A percentile compares a stretch with the other conserved stretches of the same genome.
Evolutionary conservation across 176 grass and related monocot genomes (phyloP).

Genomic region (Oryza nivara): DNA sequence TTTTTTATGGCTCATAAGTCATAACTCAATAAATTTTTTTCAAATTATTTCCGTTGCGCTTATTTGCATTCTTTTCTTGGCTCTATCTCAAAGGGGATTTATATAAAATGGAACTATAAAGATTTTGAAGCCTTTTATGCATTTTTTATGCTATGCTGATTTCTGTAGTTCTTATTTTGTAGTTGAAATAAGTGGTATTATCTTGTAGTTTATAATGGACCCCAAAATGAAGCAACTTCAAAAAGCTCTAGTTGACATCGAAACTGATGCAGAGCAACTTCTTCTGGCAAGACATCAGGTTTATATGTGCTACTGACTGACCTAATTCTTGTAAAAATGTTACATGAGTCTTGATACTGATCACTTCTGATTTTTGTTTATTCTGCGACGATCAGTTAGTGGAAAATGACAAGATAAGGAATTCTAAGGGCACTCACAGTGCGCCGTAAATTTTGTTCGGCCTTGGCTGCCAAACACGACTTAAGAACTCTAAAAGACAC

Average conservation of each 20-base stretch:
- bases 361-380: not conserved
- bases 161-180: not conserved
- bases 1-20: not conserved
- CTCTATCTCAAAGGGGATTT: not conserved
- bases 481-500: no score
- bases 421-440: slow-evolving; percentile 39
- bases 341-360: not conserved
- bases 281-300: slow-evolving; percentile 94
- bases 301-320: not conserved
- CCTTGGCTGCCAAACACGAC: no score
- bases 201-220: slow-evolving; percentile 62
- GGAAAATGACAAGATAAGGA: slow-evolving; percentile 74
- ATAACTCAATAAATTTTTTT: not conserved
- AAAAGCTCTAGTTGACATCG: slow-evolving; percentile 68
- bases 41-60: not conserved
- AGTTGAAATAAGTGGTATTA: slow-evolving; percentile 17
- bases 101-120: not conserved
- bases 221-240: slow-evolving; percentile 67
- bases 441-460: no score
- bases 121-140: not conserved
- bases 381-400: slow-evolving; percentile 52
- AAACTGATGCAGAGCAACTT: slow-evolving; percentile 77
- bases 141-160: not conserved
- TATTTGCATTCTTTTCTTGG: not conserved
- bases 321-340: not conserved